Conservation (phyloP, 352 stramenopile genomes). For the Pythium scleroteichum region DNA sequence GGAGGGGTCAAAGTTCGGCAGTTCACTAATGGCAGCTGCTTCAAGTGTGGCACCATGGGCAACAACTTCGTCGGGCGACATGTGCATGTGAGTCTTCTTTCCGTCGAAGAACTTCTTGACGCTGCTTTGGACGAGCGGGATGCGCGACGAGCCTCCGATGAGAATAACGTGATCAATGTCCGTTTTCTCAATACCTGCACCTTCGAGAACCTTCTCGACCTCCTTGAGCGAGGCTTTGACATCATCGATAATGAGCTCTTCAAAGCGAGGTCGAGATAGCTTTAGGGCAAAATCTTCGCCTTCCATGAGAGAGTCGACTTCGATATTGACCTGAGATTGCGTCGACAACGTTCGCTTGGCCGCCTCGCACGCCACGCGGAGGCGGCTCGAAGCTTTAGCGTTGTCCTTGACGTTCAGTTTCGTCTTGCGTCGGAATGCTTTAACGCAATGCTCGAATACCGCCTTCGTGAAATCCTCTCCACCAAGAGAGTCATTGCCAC, state of each 20-base stretch:
- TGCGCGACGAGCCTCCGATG: constrained; percentile 96
- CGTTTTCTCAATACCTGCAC: constrained; percentile 75
- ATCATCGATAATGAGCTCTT: constrained; percentile 93
- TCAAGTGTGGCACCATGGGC: constrained; percentile 89
- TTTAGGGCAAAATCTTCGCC: constrained; percentile 97
- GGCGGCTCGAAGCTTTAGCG: constrained; percentile 93
- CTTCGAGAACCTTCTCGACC: constrained; percentile 82
- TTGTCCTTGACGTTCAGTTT: constrained; percentile 94
- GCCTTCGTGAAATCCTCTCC: constrained; percentile 96
- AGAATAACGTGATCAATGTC: constrained; percentile 96
- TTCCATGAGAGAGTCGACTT: constrained; percentile 98
- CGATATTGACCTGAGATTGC: constrained; percentile 95
- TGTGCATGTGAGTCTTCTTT: constrained; percentile 78
- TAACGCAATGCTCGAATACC: constrained; percentile 96
- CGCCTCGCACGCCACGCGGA: constrained; percentile 95
- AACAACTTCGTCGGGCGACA: constrained; percentile 91
- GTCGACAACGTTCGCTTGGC: constrained; percentile 97
- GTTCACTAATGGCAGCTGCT: constrained; percentile 62
- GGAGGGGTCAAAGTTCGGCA: constrained; percentile 68
- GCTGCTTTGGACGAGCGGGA: constrained; percentile 92
- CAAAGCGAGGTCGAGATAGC: constrained; percentile 95
- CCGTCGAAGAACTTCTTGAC: constrained; percentile 88
- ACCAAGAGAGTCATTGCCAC: constrained; percentile 95
- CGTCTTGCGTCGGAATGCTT: constrained; percentile 94
- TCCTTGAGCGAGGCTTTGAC: constrained; percentile 93